A percentile compares a stretch with the other conserved stretches of the same genome.
Evolutionary conservation across 306 rosid genomes (phyloP).

Genomic region (Aeschynomene evenia): DNA sequence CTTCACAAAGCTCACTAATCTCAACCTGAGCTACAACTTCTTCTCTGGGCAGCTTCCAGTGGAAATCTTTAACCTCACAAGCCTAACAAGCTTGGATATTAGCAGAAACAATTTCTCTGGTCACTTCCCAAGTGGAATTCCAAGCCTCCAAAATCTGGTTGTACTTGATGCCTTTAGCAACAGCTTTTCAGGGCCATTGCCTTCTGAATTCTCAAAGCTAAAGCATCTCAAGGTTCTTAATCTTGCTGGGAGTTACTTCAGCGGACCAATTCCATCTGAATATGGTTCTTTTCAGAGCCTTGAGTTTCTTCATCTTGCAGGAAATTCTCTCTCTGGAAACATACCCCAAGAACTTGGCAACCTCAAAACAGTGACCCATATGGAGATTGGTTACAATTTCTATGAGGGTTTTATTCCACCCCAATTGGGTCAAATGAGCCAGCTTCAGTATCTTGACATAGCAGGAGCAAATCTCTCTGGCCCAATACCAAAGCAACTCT

Average conservation of each 20-base stretch:
- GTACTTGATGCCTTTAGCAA: slow-evolving; percentile 86
- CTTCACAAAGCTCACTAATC: slow-evolving; percentile 59
- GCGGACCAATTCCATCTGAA: slow-evolving; percentile 77
- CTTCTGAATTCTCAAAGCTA: slow-evolving; percentile 62
- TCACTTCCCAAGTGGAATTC: slow-evolving; percentile 62
- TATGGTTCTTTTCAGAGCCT: slow-evolving; percentile 76
- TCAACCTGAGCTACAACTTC: slow-evolving; percentile 72
- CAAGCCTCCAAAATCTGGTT: slow-evolving; percentile 45
- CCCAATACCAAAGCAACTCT: slow-evolving; percentile 59
- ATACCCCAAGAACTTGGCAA: slow-evolving; percentile 79
- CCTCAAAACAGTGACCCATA: slow-evolving; percentile 78
- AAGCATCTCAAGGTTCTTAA: slow-evolving; percentile 60
- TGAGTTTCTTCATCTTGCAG: slow-evolving; percentile 84
- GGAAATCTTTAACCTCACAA: slow-evolving; percentile 66
- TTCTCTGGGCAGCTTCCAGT: slow-evolving; percentile 73
- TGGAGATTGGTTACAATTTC: slow-evolving; percentile 88
- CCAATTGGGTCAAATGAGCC: slow-evolving; percentile 74
- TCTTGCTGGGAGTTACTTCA: slow-evolving; percentile 89
- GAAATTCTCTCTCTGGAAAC: slow-evolving; percentile 69
- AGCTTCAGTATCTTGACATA: slow-evolving; percentile 82
- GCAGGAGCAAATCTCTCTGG: slow-evolving; percentile 87
- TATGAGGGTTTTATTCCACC: slow-evolving; percentile 67
- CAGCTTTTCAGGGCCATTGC: slow-evolving; percentile 78
- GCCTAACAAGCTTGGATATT: slow-evolving; percentile 61
- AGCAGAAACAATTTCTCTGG: slow-evolving; percentile 93